Percentiles rank a stretch among this genome's conserved stretches.
Evolutionary conservation across 2,329 filamentous ascomycete genomes (phyloP).

Genomic region (Lasiodiplodia gonubiensis): DNA sequence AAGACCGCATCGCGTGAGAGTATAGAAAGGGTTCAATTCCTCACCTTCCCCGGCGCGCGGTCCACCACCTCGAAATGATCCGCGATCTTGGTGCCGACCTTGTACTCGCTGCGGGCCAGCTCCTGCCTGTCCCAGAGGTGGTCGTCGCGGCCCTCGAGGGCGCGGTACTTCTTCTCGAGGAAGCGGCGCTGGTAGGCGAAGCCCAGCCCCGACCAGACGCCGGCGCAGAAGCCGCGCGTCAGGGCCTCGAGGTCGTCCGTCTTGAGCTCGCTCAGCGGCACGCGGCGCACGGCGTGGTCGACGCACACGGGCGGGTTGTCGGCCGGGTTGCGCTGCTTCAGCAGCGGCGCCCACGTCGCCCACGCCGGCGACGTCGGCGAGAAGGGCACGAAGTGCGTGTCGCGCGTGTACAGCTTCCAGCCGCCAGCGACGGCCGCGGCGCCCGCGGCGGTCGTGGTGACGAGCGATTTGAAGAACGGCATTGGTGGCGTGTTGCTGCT

Average conservation of each 20-base stretch:
- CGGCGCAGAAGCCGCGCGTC: constrained; percentile 46
- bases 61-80: constrained; percentile 52
- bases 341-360: constrained; percentile 30
- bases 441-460: constrained; percentile 17
- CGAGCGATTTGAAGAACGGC: constrained; percentile 23
- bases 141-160: constrained; percentile 39
- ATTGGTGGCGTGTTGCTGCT: constrained; percentile 1
- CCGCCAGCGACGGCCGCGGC: constrained; percentile 32
- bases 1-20: background rate
- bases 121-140: constrained; percentile 46
- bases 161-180: constrained; percentile 45
- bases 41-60: constrained; percentile 43
- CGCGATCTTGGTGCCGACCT: constrained; percentile 44
- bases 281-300: constrained; percentile 45
- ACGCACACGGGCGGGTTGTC: constrained; percentile 43
- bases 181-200: constrained; percentile 44
- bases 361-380: constrained; percentile 37
- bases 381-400: constrained; percentile 45
- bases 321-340: constrained; percentile 41
- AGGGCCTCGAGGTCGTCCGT: constrained; percentile 39
- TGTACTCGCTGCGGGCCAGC: constrained; percentile 41
- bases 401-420: constrained; percentile 45
- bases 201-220: constrained; percentile 46
- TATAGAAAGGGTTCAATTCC: background rate
- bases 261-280: constrained; percentile 43